phyloP scores from a whole-genome alignment of 768 basidiomycete genomes.

The Termitomyces sp. region DNA sequence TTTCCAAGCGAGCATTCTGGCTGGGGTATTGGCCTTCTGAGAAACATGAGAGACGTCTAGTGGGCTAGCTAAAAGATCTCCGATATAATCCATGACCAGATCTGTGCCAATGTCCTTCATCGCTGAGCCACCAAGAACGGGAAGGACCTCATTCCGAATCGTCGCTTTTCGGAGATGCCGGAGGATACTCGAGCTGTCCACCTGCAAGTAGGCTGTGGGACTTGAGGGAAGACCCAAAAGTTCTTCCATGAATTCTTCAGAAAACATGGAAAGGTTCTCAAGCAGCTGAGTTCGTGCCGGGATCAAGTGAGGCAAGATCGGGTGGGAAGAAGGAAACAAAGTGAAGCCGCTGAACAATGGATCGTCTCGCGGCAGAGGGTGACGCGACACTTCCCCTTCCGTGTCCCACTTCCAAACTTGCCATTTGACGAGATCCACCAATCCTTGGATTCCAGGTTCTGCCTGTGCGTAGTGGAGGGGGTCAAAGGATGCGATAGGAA shows the following conservation, averaged over 20 bases:
- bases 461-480: conserved; percentile 60
- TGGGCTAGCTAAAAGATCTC: conserved; percentile 77
- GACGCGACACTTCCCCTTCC: conserved; percentile 38
- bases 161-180: conserved; percentile 67
- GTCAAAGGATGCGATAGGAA: conserved; percentile 79
- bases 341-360: conserved; percentile 37
- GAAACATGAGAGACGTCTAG: conserved; percentile 52
- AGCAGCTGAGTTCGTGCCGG: conserved; percentile 67
- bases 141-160: conserved; percentile 60
- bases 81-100: conserved; percentile 76
- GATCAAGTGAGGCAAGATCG: conserved; percentile 61
- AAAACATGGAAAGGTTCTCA: conserved; percentile 78
- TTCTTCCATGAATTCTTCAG: conserved; percentile 74
- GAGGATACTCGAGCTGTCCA: conserved; percentile 50
- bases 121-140: conserved; percentile 82
- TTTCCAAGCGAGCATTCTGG: conserved; percentile 81
- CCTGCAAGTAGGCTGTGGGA: conserved; percentile 61
- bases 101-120: conserved; percentile 79
- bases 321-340: conserved; percentile 57
- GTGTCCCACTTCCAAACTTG: conserved; percentile 73
- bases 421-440: conserved; percentile 84
- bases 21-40: conserved; percentile 42
- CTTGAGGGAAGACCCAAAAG: conserved; percentile 55
- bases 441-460: conserved; percentile 81
- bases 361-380: conserved; percentile 49